A percentile compares a stretch with the other conserved stretches of the same genome.
Evolutionary conservation across 371 early-diverging fungal genomes (phyloP).

Genomic region (Saksenaea vasiformis): DNA sequence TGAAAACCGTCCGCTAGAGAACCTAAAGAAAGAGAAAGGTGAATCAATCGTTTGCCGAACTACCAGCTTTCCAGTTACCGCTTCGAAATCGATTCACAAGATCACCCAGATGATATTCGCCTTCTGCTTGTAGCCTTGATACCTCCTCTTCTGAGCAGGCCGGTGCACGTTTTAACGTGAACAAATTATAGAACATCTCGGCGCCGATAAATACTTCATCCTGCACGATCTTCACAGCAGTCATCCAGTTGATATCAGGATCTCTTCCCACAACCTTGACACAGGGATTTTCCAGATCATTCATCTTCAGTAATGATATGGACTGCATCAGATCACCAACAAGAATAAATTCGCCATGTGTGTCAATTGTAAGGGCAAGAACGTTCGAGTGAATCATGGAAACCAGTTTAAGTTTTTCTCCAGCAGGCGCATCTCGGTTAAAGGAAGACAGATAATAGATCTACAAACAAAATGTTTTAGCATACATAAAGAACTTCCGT

Average conservation of each 20-base stretch:
- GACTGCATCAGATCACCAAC: conserved; percentile 92
- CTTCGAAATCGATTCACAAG: conserved; percentile 73
- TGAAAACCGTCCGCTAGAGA: conserved; percentile 55
- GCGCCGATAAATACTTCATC: conserved; percentile 66
- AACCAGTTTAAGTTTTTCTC: conserved; percentile 26
- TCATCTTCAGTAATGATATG: conserved; percentile 59
- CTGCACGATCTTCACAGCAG: conserved; percentile 62
- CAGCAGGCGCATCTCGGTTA: conserved; percentile 24
- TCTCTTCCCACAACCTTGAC: conserved; percentile 68
- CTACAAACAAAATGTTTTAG: conserved; percentile 22
- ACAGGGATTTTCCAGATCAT: conserved; percentile 30
- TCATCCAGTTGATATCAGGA: conserved; percentile 67
- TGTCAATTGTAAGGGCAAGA: conserved; percentile 58
- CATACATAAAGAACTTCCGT: neutral
- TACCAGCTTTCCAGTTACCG: conserved; percentile 38
- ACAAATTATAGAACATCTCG: conserved; percentile 64
- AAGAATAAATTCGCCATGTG: conserved; percentile 67
- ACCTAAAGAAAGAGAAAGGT: conserved; percentile 36
- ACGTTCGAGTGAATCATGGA: conserved; percentile 58
- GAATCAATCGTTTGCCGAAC: conserved; percentile 7
- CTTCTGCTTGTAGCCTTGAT: conserved; percentile 57
- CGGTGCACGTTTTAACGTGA: conserved; percentile 52
- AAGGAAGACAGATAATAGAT: conserved; percentile 38
- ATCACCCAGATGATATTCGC: conserved; percentile 83
- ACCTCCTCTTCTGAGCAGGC: conserved; percentile 41